Percentiles rank a stretch among this genome's conserved stretches.
phyloP scores from a whole-genome alignment of 345 rosid species.

The Ceriops decandra region DNA sequence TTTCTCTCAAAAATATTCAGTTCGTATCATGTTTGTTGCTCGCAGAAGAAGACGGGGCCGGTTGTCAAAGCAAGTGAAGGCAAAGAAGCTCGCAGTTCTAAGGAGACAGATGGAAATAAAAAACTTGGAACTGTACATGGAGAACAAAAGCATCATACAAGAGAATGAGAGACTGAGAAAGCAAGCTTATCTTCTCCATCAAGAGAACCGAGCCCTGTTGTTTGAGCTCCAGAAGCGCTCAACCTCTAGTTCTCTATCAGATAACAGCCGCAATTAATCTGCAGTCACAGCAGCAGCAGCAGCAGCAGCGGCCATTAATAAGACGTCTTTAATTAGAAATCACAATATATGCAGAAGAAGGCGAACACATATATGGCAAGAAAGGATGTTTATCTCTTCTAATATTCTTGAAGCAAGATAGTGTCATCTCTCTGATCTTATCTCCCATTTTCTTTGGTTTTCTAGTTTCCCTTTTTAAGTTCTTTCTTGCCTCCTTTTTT shows the following conservation, averaged over 20 bases:
- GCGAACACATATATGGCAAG: no score
- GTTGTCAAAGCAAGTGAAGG: conserved; percentile 19
- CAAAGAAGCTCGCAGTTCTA: conserved; percentile 10
- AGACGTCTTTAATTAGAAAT: no score
- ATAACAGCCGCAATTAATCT: neutral
- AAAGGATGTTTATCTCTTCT: neutral
- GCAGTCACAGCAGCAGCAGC: neutral
- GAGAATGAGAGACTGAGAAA: conserved; percentile 67
- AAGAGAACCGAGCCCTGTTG: conserved; percentile 62
- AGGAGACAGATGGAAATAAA: conserved; percentile 44
- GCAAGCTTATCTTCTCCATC: conserved; percentile 59
- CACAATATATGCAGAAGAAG: no score
- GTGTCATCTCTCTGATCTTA: no score
- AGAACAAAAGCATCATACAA: conserved; percentile 60
- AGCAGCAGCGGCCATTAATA: no score
- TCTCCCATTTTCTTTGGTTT: no score
- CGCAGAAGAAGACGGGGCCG: conserved; percentile 34
- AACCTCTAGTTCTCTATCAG: neutral
- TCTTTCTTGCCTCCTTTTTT: no score
- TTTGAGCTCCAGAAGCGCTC: conserved; percentile 45
- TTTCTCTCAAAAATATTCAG: neutral
- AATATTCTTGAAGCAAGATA: neutral
- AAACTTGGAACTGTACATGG: conserved; percentile 57
- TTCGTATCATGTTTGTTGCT: neutral
- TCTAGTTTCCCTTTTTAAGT: no score